Percentiles rank a stretch among this genome's conserved stretches.
Evolutionary conservation across 257 asterid species (phyloP).

Genomic region (Gentiana macrophylla): DNA sequence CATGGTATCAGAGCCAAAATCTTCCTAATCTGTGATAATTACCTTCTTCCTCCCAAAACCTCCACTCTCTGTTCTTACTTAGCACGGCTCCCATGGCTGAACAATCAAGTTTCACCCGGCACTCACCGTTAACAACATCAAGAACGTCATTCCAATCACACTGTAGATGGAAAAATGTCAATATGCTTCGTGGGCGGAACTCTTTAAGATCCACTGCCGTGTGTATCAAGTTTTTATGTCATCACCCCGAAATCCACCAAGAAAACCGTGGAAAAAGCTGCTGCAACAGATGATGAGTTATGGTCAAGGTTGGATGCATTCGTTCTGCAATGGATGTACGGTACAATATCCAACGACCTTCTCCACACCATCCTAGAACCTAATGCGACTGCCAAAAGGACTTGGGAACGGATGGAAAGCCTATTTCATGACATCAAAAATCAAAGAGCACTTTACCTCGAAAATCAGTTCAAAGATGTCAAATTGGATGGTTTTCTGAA

Average conservation of each 20-base stretch:
- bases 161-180: too few species aligned
- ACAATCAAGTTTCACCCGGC: too few species aligned
- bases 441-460: slow-evolving; percentile 1
- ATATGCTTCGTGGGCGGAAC: neutral
- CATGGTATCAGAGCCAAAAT: too few species aligned
- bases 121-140: too few species aligned
- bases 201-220: neutral
- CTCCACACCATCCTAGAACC: neutral
- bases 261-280: neutral
- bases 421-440: slow-evolving; percentile 13
- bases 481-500: neutral
- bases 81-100: too few species aligned
- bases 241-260: neutral
- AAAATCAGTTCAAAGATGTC: slow-evolving; percentile 2
- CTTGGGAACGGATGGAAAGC: slow-evolving; percentile 3
- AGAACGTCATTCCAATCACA: too few species aligned
- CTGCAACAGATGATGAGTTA: neutral
- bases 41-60: too few species aligned
- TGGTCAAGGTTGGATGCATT: slow-evolving; percentile 9
- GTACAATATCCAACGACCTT: slow-evolving; percentile 11
- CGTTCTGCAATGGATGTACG: slow-evolving; percentile 11
- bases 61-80: too few species aligned
- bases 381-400: neutral
- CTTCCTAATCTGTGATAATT: too few species aligned
- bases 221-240: neutral